Conservation (phyloP, 352 stramenopile genomes). For the Phytopythium boreale region DNA sequence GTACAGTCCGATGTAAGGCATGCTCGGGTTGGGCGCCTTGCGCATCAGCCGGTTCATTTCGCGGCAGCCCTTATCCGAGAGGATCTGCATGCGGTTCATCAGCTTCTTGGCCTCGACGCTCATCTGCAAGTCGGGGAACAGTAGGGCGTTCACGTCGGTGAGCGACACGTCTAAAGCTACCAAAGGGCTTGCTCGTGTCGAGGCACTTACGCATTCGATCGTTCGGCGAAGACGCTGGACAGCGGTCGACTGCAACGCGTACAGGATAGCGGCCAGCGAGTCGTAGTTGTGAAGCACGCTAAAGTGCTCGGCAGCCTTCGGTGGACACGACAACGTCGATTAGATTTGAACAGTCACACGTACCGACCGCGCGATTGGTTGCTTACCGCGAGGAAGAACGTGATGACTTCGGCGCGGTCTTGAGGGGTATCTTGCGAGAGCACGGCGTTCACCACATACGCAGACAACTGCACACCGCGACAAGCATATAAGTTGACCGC, state of each 20-base stretch:
- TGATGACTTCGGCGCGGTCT: constrained; percentile 67
- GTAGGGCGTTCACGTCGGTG: background rate
- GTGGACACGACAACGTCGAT: background rate
- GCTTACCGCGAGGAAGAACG: constrained; percentile 76
- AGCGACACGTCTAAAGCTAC: background rate
- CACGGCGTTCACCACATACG: constrained; percentile 80
- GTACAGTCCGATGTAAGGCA: constrained; percentile 87
- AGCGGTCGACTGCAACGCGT: constrained; percentile 84
- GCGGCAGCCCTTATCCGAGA: constrained; percentile 79
- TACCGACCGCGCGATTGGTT: no score
- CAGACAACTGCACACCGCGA: constrained; percentile 51
- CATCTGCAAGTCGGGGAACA: constrained; percentile 29
- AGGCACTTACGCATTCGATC: constrained; percentile 59
- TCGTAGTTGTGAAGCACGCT: constrained; percentile 80
- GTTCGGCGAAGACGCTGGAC: constrained; percentile 75
- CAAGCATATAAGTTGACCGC: background rate
- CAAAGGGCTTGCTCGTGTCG: background rate
- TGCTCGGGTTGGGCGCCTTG: constrained; percentile 62
- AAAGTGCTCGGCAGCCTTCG: constrained; percentile 66
- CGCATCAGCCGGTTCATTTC: constrained; percentile 88
- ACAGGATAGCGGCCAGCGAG: constrained; percentile 80
- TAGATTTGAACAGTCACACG: no score
- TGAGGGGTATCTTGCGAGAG: constrained; percentile 63
- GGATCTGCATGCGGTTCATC: constrained; percentile 74
- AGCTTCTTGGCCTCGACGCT: constrained; percentile 58